These are phyloP conservation scores for Leccinum obscurum DNA, from an alignment of 768 basidiomycete genomes.

Conservation along the genomic window DNA sequence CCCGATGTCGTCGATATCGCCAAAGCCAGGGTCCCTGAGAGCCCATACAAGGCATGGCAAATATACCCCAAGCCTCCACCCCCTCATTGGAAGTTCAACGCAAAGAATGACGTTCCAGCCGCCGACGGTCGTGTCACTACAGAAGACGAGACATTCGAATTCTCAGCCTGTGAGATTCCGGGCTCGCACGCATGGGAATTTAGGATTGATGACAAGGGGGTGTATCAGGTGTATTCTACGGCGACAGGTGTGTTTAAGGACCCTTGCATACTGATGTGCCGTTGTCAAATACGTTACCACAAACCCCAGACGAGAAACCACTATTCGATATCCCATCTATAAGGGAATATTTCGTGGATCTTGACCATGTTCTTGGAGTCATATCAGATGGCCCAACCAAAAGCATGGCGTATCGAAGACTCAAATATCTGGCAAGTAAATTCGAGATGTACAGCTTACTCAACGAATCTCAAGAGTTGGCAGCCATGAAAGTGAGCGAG, in stretches of 20 bases:
- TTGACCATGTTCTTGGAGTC: conserved; percentile 87
- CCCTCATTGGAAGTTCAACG: conserved; percentile 92
- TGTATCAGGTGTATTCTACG: conserved; percentile 78
- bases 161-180: conserved; percentile 76
- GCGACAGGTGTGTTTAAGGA: conserved; percentile 8
- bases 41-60: conserved; percentile 65
- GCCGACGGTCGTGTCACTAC: conserved; percentile 33
- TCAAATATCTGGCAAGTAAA: conserved; percentile 91
- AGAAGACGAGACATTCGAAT: conserved; percentile 57
- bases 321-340: conserved; percentile 80
- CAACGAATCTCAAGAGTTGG: conserved; percentile 91
- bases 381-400: conserved; percentile 96
- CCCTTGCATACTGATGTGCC: neutral
- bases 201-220: conserved; percentile 82
- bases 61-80: conserved; percentile 93
- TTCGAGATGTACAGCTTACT: conserved; percentile 91
- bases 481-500: conserved; percentile 87
- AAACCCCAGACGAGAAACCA: conserved; percentile 48
- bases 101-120: conserved; percentile 47
- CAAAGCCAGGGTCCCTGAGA: conserved; percentile 23
- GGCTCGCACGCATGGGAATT: conserved; percentile 61
- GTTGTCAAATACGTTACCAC: neutral
- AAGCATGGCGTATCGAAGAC: conserved; percentile 87
- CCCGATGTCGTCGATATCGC: conserved; percentile 51
- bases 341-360: conserved; percentile 93